phyloP scores from a whole-genome alignment of 2,329 filamentous ascomycete species.

The Xylaria sp. region DNA sequence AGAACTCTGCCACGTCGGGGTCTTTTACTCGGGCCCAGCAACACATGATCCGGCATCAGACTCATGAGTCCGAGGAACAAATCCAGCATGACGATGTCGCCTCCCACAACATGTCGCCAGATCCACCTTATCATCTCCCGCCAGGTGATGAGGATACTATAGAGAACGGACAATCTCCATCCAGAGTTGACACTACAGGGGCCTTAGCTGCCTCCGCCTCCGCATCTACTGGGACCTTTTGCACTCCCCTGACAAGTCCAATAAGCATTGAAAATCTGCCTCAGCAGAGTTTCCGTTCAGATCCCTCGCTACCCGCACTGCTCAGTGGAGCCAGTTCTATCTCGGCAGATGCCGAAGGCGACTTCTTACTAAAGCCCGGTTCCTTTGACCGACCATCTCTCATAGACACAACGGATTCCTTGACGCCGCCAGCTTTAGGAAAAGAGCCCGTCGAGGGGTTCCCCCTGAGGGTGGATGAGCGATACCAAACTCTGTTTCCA shows the following conservation, averaged over 20 bases:
- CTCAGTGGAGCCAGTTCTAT: slow-evolving; percentile 72
- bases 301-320: slow-evolving; percentile 71
- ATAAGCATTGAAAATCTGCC: slow-evolving; percentile 53
- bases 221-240: slow-evolving; percentile 59
- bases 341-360: slow-evolving; percentile 70
- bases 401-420: slow-evolving; percentile 63
- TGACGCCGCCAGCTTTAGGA: slow-evolving; percentile 62
- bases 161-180: slow-evolving; percentile 47
- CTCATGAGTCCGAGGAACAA: slow-evolving; percentile 50
- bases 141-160: slow-evolving; percentile 56
- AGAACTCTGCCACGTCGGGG: slow-evolving; percentile 53
- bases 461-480: slow-evolving; percentile 54
- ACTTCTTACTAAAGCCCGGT: slow-evolving; percentile 64
- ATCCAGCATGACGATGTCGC: slow-evolving; percentile 45
- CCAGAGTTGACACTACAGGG: slow-evolving; percentile 55
- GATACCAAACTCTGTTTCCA: slow-evolving; percentile 43
- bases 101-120: slow-evolving; percentile 27
- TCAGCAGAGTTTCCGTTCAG: slow-evolving; percentile 66
- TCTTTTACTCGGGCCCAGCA: slow-evolving; percentile 54
- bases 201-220: slow-evolving; percentile 64
- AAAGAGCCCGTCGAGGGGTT: slow-evolving; percentile 61
- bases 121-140: slow-evolving; percentile 50
- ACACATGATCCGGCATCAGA: slow-evolving; percentile 47
- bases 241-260: slow-evolving; percentile 65
- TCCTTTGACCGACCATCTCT: slow-evolving; percentile 57